A percentile compares a stretch with the other conserved stretches of the same genome.
Conservation (phyloP, 2,329 filamentous ascomycete genomes). For the Pseudogymnoascus sp. region DNA sequence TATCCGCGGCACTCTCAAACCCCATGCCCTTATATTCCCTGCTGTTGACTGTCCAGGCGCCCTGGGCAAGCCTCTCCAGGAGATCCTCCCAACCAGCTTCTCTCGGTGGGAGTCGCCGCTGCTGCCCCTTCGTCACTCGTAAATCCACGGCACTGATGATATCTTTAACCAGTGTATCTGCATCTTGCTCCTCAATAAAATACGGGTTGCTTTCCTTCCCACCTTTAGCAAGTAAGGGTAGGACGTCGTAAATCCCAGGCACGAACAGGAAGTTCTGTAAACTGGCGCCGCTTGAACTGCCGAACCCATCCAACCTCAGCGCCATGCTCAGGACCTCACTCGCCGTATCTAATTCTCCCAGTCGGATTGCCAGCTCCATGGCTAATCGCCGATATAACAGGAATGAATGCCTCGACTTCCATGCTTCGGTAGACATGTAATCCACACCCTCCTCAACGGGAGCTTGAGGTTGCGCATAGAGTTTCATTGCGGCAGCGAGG, state of each 20-base stretch:
- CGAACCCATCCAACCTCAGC: slow-evolving; percentile 13
- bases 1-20: slow-evolving; percentile 6
- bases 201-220: slow-evolving; percentile 14
- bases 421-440: background rate
- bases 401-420: slow-evolving; percentile 7
- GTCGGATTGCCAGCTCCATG: slow-evolving; percentile 13
- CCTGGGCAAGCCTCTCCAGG: slow-evolving; percentile 13
- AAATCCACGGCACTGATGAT: slow-evolving; percentile 9
- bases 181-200: slow-evolving; percentile 12
- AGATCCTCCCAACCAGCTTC: slow-evolving; percentile 15
- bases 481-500: slow-evolving; percentile 10
- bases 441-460: background rate
- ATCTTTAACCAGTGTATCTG: slow-evolving; percentile 8
- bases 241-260: slow-evolving; percentile 16
- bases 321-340: slow-evolving; percentile 12
- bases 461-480: slow-evolving; percentile 9
- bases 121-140: slow-evolving; percentile 11
- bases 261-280: slow-evolving; percentile 12
- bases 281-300: background rate
- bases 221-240: slow-evolving; percentile 12
- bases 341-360: slow-evolving; percentile 12
- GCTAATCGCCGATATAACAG: slow-evolving; percentile 12
- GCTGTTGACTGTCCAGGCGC: slow-evolving; percentile 13
- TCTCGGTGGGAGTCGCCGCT: slow-evolving; percentile 10
- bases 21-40: slow-evolving; percentile 10